Conservation (phyloP, 148 eudicot species). For the Arctostaphylos glauca region DNA sequence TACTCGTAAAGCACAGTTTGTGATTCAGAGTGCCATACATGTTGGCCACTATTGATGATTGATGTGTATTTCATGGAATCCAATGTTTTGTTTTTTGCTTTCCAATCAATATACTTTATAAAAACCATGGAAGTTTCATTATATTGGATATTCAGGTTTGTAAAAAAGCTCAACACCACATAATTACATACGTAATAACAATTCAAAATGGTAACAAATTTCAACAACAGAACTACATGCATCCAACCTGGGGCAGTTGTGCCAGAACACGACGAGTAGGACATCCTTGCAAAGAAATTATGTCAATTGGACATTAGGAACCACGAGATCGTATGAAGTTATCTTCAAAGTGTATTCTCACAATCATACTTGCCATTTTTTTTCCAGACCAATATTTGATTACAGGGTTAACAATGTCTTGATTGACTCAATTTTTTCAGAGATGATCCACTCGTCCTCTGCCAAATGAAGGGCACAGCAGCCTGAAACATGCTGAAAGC, state of each 20-base stretch:
- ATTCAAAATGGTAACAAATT: background rate
- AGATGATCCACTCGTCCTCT: too few species aligned
- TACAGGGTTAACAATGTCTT: too few species aligned
- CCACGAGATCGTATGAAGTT: too few species aligned
- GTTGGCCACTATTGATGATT: conserved; percentile 1
- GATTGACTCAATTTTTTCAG: too few species aligned
- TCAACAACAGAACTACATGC: background rate
- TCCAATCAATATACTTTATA: background rate
- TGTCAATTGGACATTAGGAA: too few species aligned
- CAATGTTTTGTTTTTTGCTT: background rate
- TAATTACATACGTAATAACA: background rate
- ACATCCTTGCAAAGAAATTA: too few species aligned
- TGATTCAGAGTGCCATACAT: background rate
- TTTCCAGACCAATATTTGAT: too few species aligned
- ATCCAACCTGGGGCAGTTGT: background rate
- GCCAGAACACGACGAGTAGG: too few species aligned
- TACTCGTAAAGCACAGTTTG: background rate
- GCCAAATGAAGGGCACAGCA: too few species aligned
- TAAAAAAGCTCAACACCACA: background rate
- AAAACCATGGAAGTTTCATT: background rate
- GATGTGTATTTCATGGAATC: background rate
- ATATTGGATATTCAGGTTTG: background rate
- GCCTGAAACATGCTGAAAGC: too few species aligned
- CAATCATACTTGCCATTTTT: too few species aligned
- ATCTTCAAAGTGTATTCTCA: too few species aligned